Conservation (phyloP, 768 basidiomycete species). For the Boletus subcaerulescens region DNA sequence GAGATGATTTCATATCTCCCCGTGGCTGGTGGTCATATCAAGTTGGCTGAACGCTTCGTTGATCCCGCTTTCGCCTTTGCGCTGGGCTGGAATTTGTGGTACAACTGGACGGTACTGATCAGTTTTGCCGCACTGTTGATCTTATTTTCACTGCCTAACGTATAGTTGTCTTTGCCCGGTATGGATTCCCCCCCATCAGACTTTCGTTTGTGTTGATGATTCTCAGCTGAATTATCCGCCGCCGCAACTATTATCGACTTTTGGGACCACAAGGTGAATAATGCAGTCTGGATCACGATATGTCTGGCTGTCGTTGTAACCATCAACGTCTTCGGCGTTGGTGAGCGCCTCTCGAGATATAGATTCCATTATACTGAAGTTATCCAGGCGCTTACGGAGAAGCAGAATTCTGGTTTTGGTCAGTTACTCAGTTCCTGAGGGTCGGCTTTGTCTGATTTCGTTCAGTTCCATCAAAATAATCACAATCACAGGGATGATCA, state of each 20-base stretch:
- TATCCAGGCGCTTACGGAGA: slow-evolving; percentile 37
- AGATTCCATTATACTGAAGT: neutral
- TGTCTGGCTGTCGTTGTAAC: slow-evolving; percentile 44
- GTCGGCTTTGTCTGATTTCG: neutral
- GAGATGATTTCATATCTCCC: slow-evolving; percentile 46
- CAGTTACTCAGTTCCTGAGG: neutral
- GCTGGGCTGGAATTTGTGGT: slow-evolving; percentile 39
- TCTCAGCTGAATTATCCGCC: slow-evolving; percentile 41
- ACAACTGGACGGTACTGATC: slow-evolving; percentile 31
- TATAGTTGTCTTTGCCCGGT: neutral
- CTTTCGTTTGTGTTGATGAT: neutral
- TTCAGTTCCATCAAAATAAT: slow-evolving; percentile 50
- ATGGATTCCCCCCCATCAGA: neutral
- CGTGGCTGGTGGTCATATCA: slow-evolving; percentile 41
- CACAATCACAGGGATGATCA: slow-evolving; percentile 39
- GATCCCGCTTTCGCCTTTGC: slow-evolving; percentile 41
- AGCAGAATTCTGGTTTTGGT: slow-evolving; percentile 45
- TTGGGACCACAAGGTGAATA: slow-evolving; percentile 37
- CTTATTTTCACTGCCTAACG: neutral
- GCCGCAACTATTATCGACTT: slow-evolving; percentile 49
- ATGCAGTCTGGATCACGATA: slow-evolving; percentile 50
- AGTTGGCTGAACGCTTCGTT: slow-evolving; percentile 44
- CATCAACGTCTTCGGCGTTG: slow-evolving; percentile 40
- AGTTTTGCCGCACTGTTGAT: slow-evolving; percentile 9
- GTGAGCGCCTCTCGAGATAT: slow-evolving; percentile 11